phyloP scores from a whole-genome alignment of 306 rosid species.

The Citrullus amarus region DNA sequence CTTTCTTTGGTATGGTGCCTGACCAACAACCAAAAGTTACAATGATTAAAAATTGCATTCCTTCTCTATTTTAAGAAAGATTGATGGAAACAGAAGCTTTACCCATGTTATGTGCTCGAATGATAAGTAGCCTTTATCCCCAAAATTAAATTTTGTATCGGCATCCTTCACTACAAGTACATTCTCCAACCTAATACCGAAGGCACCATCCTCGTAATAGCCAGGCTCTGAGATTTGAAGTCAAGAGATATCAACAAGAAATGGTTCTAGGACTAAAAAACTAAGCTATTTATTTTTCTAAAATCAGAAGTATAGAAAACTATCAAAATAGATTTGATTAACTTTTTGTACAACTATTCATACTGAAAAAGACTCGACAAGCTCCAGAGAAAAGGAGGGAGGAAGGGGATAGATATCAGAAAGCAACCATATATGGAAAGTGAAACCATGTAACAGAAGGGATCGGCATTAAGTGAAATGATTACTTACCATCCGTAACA shows the following conservation, averaged over 20 bases:
- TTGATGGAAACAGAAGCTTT: not conserved
- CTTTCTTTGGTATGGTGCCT: conserved; percentile 91
- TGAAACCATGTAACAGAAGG: not conserved
- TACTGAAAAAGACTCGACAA: not conserved
- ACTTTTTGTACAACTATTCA: not conserved
- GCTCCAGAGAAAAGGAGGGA: not conserved
- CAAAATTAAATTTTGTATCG: conserved; percentile 70
- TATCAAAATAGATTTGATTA: not conserved
- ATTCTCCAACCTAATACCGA: conserved; percentile 96
- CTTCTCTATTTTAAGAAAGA: not conserved
- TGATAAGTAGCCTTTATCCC: conserved; percentile 74
- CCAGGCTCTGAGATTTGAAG: conserved; percentile 72
- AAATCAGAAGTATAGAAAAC: not conserved
- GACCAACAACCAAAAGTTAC: conserved; percentile 16
- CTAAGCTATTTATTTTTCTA: not conserved
- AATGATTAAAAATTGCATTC: not conserved
- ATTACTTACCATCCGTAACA: conserved; percentile 86
- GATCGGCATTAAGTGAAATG: not conserved
- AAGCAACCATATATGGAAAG: not conserved
- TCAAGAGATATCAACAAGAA: not conserved
- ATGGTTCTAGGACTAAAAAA: not conserved
- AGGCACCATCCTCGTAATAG: conserved; percentile 83
- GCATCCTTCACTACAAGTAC: conserved; percentile 83
- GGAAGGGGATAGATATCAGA: not conserved
- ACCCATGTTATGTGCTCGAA: conserved; percentile 99